phyloP scores from a whole-genome alignment of 352 stramenopile genomes.

The Blastocystis sp. region DNA sequence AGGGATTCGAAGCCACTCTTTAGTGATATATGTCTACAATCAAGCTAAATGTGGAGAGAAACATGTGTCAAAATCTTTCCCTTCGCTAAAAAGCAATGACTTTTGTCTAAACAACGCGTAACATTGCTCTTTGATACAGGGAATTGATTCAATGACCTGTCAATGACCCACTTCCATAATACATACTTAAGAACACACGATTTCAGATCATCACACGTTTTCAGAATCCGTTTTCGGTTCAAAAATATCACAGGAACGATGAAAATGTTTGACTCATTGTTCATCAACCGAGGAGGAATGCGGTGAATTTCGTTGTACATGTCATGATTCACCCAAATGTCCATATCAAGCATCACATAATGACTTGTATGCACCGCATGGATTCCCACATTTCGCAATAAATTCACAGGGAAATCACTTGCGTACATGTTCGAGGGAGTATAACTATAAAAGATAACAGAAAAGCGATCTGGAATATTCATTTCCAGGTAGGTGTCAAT shows the following conservation, averaged over 20 bases:
- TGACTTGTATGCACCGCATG: slow-evolving; percentile 1
- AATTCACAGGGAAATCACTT: slow-evolving; percentile 58
- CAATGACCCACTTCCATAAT: too few species aligned
- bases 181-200: background rate
- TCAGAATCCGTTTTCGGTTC: background rate
- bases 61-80: slow-evolving; percentile 1
- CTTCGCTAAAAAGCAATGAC: slow-evolving; percentile 17
- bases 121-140: background rate
- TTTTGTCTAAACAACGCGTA: background rate
- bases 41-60: background rate
- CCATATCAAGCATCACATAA: slow-evolving; percentile 60
- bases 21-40: slow-evolving; percentile 34
- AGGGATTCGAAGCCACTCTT: background rate
- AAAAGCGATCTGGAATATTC: background rate
- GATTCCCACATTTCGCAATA: slow-evolving; percentile 51
- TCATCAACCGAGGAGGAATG: background rate
- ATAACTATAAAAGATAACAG: slow-evolving; percentile 16
- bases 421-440: background rate
- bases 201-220: background rate
- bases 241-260: slow-evolving; percentile 12
- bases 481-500: background rate
- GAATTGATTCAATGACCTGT: background rate
- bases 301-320: slow-evolving; percentile 12
- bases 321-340: slow-evolving; percentile 49
- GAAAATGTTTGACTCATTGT: background rate